Evolutionary conservation across 306 rosid species (phyloP).

Genomic region (Prunus armeniaca): DNA sequence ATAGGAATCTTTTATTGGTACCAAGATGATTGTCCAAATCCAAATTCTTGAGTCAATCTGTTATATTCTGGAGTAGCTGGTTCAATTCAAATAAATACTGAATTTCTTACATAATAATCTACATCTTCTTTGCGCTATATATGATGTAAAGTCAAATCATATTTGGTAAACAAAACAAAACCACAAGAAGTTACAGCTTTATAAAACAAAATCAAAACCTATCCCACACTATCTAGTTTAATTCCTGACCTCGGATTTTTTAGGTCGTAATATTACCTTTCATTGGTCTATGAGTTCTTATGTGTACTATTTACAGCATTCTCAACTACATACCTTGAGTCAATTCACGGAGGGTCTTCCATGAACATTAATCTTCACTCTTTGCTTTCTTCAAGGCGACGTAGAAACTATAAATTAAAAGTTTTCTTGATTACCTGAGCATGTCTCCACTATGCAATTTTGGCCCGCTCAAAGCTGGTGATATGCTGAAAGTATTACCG

Average conservation of each 20-base stretch:
- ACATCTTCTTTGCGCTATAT: neutral
- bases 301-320: slow-evolving; percentile 14
- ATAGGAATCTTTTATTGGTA: neutral
- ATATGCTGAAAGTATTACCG: slow-evolving; percentile 61
- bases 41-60: neutral
- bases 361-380: slow-evolving; percentile 25
- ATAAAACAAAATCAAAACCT: slow-evolving; percentile 8
- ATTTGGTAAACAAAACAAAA: slow-evolving; percentile 20
- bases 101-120: neutral
- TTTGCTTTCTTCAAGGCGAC: slow-evolving; percentile 5
- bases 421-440: slow-evolving; percentile 62
- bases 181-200: slow-evolving; percentile 15
- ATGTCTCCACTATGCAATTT: slow-evolving; percentile 60
- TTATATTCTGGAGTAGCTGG: neutral
- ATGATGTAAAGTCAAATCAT: neutral
- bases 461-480: slow-evolving; percentile 75
- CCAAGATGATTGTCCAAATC: neutral
- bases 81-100: neutral
- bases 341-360: slow-evolving; percentile 13
- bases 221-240: slow-evolving; percentile 3
- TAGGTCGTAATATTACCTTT: neutral
- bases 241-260: neutral
- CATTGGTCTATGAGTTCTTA: slow-evolving; percentile 16
- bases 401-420: slow-evolving; percentile 8
- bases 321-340: slow-evolving; percentile 15